Evolutionary conservation across 1,284 basidiomycete species (phyloP).

Genomic region (Ganoderma boninense): DNA sequence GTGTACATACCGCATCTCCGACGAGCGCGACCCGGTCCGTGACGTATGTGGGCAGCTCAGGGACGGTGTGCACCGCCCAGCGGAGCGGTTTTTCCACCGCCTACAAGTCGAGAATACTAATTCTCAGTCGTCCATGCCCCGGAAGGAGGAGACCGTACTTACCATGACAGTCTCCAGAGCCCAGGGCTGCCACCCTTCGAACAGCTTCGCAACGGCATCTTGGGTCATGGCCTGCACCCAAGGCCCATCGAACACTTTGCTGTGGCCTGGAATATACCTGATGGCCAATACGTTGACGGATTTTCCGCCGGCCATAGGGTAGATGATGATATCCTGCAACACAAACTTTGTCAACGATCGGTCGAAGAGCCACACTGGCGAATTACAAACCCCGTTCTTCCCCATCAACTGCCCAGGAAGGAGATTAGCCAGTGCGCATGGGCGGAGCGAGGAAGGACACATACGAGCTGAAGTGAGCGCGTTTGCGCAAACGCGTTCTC

Average conservation of each 20-base stretch:
- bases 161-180: conserved; percentile 34
- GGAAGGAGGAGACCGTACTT: neutral
- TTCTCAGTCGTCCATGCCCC: conserved; percentile 4
- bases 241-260: conserved; percentile 31
- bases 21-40: conserved; percentile 37
- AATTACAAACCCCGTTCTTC: conserved; percentile 6
- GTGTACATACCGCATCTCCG: conserved; percentile 43
- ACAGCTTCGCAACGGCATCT: conserved; percentile 32
- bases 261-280: conserved; percentile 27
- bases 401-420: conserved; percentile 1
- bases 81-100: conserved; percentile 8
- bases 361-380: neutral
- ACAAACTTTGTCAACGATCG: neutral
- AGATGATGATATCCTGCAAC: conserved; percentile 11
- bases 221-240: conserved; percentile 32
- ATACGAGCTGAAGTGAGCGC: neutral
- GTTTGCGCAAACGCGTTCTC: neutral
- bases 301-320: conserved; percentile 20
- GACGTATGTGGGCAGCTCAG: conserved; percentile 36
- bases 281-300: conserved; percentile 38
- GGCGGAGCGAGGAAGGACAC: neutral
- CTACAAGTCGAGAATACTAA: neutral
- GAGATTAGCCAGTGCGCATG: neutral
- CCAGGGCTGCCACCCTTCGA: conserved; percentile 37
- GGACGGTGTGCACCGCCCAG: conserved; percentile 39